Conservation (phyloP, 345 rosid species). For the Euphorbia lathyris region DNA sequence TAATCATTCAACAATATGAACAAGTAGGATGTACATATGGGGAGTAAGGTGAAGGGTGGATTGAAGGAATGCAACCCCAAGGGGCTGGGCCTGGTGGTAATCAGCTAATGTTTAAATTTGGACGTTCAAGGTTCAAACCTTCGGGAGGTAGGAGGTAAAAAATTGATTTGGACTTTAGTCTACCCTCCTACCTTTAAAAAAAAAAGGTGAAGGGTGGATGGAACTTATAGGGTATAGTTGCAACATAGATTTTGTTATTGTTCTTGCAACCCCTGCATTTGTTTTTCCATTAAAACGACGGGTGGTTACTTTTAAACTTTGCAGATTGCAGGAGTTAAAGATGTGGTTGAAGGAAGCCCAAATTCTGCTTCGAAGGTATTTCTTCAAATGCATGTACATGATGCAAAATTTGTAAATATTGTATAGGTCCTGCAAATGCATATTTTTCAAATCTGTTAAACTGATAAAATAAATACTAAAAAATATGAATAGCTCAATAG, state of each 20-base stretch:
- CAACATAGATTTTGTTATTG: neutral
- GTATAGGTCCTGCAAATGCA: neutral
- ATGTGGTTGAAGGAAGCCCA: slow-evolving; percentile 5
- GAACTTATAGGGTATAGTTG: neutral
- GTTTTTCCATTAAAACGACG: neutral
- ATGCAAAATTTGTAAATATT: neutral
- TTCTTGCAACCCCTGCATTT: neutral
- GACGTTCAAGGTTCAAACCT: too few species aligned
- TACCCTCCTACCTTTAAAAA: too few species aligned
- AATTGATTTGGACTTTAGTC: too few species aligned
- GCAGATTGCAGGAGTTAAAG: slow-evolving; percentile 9
- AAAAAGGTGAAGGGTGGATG: too few species aligned
- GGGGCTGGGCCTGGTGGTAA: too few species aligned
- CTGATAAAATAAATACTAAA: neutral
- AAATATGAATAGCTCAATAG: neutral
- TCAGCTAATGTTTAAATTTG: too few species aligned
- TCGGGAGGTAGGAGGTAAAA: too few species aligned
- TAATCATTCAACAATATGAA: too few species aligned
- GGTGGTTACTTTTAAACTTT: neutral
- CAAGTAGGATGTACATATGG: neutral
- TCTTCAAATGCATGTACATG: neutral
- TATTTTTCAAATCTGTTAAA: too few species aligned
- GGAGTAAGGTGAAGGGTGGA: too few species aligned
- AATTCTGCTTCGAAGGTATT: slow-evolving; percentile 4
- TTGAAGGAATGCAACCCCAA: neutral